Percentiles rank a stretch among this genome's conserved stretches.
phyloP scores from a whole-genome alignment of 495 filamentous ascomycete species.

The Choiromyces venosus region DNA sequence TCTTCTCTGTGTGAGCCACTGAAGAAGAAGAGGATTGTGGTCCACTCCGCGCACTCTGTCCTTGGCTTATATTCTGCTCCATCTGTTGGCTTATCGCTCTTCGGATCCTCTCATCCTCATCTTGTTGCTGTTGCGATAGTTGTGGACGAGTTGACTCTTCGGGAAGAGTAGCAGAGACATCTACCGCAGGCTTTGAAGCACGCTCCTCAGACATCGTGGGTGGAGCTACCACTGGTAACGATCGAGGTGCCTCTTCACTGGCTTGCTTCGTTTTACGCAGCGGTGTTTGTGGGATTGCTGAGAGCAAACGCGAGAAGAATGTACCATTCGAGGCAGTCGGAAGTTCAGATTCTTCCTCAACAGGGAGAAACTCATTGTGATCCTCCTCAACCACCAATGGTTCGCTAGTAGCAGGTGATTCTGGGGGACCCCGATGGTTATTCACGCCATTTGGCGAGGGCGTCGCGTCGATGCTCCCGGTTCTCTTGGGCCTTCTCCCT shows the following conservation, averaged over 20 bases:
- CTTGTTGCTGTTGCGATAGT: not conserved
- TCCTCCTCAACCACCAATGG: not conserved
- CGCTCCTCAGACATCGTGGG: not conserved
- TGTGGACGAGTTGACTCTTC: not conserved
- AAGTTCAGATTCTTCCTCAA: not conserved
- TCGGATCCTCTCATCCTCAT: not conserved
- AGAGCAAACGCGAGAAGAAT: not conserved
- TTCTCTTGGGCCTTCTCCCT: slow-evolving; percentile 7
- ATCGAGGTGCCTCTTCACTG: not conserved
- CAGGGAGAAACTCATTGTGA: not conserved
- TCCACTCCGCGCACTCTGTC: not conserved
- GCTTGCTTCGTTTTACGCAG: not conserved
- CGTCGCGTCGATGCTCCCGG: not conserved
- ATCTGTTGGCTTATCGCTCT: not conserved
- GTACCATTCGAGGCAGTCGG: not conserved
- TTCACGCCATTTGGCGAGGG: not conserved
- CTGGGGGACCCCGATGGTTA: not conserved
- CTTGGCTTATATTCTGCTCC: not conserved
- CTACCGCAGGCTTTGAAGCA: not conserved
- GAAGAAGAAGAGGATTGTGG: not conserved
- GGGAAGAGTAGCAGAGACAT: not conserved
- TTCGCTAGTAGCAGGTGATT: not conserved
- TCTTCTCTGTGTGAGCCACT: not conserved
- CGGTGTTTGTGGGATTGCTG: not conserved
- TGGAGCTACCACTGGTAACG: not conserved